Evolutionary conservation across 805 yeast species (phyloP).

Genomic region (Lipomyces japonicus): DNA sequence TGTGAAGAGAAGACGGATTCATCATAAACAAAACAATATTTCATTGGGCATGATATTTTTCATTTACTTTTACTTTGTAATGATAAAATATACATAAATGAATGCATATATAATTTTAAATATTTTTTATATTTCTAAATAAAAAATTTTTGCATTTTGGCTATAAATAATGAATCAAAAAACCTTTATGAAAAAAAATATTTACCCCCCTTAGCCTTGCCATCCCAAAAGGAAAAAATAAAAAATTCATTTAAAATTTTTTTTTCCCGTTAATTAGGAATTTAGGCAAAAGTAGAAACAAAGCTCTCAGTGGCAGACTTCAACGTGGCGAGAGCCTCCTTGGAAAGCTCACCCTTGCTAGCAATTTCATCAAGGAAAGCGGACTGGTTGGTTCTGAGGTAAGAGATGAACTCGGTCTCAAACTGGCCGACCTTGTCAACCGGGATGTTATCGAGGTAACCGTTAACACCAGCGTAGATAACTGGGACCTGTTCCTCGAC

Average conservation of each 20-base stretch:
- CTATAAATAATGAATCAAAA: no score
- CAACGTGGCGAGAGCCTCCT: constrained; percentile 81
- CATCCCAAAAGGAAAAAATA: not conserved
- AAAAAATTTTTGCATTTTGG: no score
- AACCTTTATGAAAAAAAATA: not conserved
- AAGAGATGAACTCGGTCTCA: constrained; percentile 87
- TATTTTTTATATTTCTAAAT: no score
- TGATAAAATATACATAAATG: no score
- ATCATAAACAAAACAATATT: no score
- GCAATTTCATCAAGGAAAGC: constrained; percentile 80
- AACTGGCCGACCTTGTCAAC: constrained; percentile 83
- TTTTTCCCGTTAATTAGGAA: not conserved
- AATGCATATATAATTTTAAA: no score
- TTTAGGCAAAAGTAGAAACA: constrained; percentile 66
- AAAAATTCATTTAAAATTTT: no score
- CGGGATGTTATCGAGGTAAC: constrained; percentile 87
- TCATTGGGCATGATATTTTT: no score
- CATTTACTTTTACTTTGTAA: no score
- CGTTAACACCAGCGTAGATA: constrained; percentile 99
- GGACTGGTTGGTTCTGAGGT: constrained; percentile 85
- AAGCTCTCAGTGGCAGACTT: constrained; percentile 90
- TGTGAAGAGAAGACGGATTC: no score
- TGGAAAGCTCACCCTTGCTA: constrained; percentile 83
- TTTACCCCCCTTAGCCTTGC: not conserved
- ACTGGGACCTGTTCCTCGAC: constrained; percentile 99